Conservation (phyloP, 2,329 filamentous ascomycete genomes). For the Penicillium sp. region DNA sequence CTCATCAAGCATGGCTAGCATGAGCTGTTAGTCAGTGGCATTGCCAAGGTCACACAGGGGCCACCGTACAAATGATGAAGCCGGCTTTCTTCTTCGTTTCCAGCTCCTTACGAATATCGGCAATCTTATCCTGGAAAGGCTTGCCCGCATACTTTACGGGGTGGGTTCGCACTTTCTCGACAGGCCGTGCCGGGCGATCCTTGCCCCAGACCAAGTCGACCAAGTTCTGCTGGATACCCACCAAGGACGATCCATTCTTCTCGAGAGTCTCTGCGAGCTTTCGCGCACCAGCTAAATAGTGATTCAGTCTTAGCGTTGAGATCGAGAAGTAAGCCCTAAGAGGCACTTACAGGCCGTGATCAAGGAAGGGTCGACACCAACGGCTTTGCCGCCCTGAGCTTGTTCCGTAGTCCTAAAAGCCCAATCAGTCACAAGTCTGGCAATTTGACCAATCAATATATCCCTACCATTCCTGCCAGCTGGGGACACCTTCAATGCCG, state of each 20-base stretch:
- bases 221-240: constrained; percentile 75
- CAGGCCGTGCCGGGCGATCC: constrained; percentile 70
- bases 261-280: constrained; percentile 86
- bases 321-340: constrained; percentile 7
- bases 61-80: constrained; percentile 68
- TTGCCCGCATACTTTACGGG: constrained; percentile 75
- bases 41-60: not conserved
- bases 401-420: constrained; percentile 66
- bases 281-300: constrained; percentile 56
- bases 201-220: constrained; percentile 87
- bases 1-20: constrained; percentile 79
- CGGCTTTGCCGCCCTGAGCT: constrained; percentile 78
- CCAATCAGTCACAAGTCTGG: constrained; percentile 9
- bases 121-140: constrained; percentile 75
- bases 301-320: constrained; percentile 9
- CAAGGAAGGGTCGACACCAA: constrained; percentile 86
- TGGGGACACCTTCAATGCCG: constrained; percentile 87
- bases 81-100: constrained; percentile 84
- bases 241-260: constrained; percentile 73
- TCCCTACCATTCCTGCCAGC: constrained; percentile 89
- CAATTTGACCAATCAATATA: not conserved
- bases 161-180: constrained; percentile 71
- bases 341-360: constrained; percentile 63
- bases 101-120: constrained; percentile 83
- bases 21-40: constrained; percentile 13